phyloP scores from a whole-genome alignment of 257 asterid species.

The Linaria vulgaris region DNA sequence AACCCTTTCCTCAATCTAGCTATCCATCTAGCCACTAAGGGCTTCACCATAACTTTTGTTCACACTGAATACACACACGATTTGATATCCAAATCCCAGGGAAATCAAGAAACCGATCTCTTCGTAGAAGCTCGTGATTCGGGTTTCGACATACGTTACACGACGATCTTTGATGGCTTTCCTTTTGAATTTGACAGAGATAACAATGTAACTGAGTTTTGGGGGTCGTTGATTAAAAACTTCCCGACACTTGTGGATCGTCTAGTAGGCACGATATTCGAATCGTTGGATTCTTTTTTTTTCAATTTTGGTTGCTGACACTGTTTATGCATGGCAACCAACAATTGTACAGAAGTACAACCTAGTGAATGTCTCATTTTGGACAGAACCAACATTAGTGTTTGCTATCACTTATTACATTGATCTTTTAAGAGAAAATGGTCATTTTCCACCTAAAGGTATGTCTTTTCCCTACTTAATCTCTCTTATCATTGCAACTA shows the following conservation, averaged over 20 bases:
- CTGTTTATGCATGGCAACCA: constrained; percentile 28
- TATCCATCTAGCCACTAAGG: constrained; percentile 51
- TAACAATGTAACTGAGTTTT: background rate
- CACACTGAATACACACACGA: constrained; percentile 41
- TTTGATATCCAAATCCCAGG: no score
- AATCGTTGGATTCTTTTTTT: constrained; percentile 16
- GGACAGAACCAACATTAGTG: constrained; percentile 22
- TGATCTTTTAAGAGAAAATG: constrained; percentile 22
- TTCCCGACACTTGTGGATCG: constrained; percentile 31
- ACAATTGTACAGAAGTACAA: constrained; percentile 27
- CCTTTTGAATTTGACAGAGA: constrained; percentile 29
- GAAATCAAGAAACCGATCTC: constrained; percentile 18
- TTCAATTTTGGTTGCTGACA: constrained; percentile 30
- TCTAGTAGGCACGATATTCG: constrained; percentile 18
- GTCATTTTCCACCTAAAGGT: constrained; percentile 31
- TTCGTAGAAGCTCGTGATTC: constrained; percentile 27
- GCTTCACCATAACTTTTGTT: constrained; percentile 51
- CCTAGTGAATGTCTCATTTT: constrained; percentile 30
- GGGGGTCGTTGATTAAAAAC: background rate
- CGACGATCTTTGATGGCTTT: constrained; percentile 32
- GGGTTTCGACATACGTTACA: constrained; percentile 37
- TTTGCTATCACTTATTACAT: constrained; percentile 23
- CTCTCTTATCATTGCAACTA: background rate
- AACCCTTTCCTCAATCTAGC: constrained; percentile 56
- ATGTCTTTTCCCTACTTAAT: background rate